A percentile compares a stretch with the other conserved stretches of the same genome.
Evolutionary conservation across 805 yeast genomes (phyloP).

Genomic region (Saturnispora sanitii): DNA sequence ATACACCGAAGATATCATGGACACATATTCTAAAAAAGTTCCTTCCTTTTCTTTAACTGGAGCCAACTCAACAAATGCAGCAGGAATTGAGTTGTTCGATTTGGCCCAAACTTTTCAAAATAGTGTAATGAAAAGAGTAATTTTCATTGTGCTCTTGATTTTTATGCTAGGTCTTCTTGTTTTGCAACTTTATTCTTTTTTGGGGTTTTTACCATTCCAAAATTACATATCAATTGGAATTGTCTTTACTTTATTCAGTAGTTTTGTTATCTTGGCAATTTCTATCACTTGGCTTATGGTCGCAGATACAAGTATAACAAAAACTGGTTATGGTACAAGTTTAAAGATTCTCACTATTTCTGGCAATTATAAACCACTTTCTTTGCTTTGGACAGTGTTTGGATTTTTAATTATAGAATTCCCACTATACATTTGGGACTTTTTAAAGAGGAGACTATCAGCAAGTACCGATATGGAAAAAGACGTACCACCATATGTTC

Average conservation of each 20-base stretch:
- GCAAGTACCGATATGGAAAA: constrained; percentile 8
- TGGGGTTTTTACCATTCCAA: constrained; percentile 12
- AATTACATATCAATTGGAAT: constrained; percentile 2
- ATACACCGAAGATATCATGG: constrained; percentile 10
- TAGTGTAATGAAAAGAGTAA: constrained; percentile 9
- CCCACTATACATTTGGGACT: constrained; percentile 2
- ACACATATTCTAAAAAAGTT: constrained; percentile 5
- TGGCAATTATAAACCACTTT: constrained; percentile 6
- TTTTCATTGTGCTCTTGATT: constrained; percentile 11
- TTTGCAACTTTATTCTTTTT: constrained; percentile 9
- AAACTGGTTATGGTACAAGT: constrained; percentile 9
- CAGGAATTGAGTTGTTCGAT: constrained; percentile 10
- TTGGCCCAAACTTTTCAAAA: constrained; percentile 10
- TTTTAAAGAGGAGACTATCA: background rate
- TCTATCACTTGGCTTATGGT: constrained; percentile 11
- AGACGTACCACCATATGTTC: background rate
- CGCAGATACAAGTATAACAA: constrained; percentile 4
- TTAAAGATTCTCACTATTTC: constrained; percentile 10
- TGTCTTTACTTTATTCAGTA: background rate
- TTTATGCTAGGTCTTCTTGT: constrained; percentile 6
- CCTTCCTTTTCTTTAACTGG: constrained; percentile 13
- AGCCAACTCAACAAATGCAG: constrained; percentile 5
- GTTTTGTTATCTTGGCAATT: constrained; percentile 8
- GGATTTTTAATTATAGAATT: constrained; percentile 8
- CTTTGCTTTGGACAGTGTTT: constrained; percentile 11